Evolutionary conservation across 768 basidiomycete genomes (phyloP), one percentile per base, ranked within the genome.

Genomic region (Mycena chlorophos): DNA sequence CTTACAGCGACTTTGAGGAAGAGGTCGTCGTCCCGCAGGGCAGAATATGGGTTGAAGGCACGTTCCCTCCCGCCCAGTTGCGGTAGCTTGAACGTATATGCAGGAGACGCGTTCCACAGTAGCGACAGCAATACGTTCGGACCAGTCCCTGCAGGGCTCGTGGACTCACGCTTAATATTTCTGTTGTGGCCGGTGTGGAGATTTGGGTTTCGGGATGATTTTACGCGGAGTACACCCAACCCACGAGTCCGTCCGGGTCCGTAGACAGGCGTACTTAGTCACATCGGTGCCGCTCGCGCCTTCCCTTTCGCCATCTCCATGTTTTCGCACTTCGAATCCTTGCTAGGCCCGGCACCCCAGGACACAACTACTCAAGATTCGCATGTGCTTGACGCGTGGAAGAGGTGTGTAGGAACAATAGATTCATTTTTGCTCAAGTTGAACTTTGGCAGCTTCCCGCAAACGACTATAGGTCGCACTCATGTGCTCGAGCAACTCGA

Each of bases 31-130:
- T 91, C 30, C 88, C 88, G 3, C 55, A 71, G 62, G 86, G 86
- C 1, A 84, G 89, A 56, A 74, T 84, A 37, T 91, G 89, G 89
- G 78, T 90, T 49, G 88, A 91, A 79, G 88, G 86, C 84, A 49
- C 25, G 22, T 51, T 47, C 37, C n/a, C n/a, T n/a, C n/a, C n/a
- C n/a, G n/a, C n/a, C n/a, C n/a, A n/a, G n/a, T n/a, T n/a, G n/a
- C n/a, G n/a, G n/a, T n/a, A n/a, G n/a, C n/a, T n/a, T n/a, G n/a
- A n/a, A n/a, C n/a, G n/a, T n/a, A n/a, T n/a, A n/a, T 34, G 27
- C 19, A 87, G 87, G 87, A 5, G 87, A 89, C 56, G 84, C 79
- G 4, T 86, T 84, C 63, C 76, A 81, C 53, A 87, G 83, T 8
- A 76, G 84, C 50, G 89, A 89, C 63, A 89, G 87, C 71, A 89